A percentile compares a stretch with the other conserved stretches of the same genome.
Conservation (phyloP, 306 rosid species). For the Adenanthera pavonina region DNA sequence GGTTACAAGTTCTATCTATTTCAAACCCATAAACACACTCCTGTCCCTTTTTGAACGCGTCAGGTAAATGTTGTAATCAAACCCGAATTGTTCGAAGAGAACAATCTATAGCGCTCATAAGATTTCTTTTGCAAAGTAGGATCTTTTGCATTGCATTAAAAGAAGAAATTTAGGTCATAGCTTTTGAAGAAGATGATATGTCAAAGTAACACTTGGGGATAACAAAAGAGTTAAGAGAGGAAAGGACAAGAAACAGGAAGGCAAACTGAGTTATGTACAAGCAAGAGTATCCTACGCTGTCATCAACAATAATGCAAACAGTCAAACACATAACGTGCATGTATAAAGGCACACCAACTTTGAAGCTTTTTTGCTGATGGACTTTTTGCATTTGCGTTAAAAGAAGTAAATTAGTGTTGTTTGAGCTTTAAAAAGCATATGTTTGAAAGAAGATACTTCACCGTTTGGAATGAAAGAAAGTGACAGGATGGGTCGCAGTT, state of each 20-base stretch:
- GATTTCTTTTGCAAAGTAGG: conserved; percentile 48
- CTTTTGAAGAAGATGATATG: conserved; percentile 50
- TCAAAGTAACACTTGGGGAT: conserved; percentile 51
- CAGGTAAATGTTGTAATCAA: conserved; percentile 44
- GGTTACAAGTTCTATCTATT: conserved; percentile 38
- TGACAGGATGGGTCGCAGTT: conserved; percentile 36
- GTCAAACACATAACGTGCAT: conserved; percentile 37
- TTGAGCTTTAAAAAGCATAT: conserved; percentile 20
- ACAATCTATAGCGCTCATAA: conserved; percentile 46
- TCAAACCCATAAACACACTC: conserved; percentile 44
- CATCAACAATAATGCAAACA: conserved; percentile 44
- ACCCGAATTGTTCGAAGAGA: conserved; percentile 30
- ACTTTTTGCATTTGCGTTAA: conserved; percentile 48
- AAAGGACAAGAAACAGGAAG: conserved; percentile 49
- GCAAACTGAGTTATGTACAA: conserved; percentile 42
- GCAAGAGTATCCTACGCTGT: conserved; percentile 1
- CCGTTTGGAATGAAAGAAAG: conserved; percentile 50
- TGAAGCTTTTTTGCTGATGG: conserved; percentile 48
- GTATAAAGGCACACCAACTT: conserved; percentile 50
- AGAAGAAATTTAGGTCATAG: conserved; percentile 65
- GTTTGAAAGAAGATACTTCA: conserved; percentile 42
- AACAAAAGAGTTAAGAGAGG: conserved; percentile 28
- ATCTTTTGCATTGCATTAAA: conserved; percentile 82
- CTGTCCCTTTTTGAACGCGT: conserved; percentile 38
- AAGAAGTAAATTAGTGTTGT: conserved; percentile 47